These are phyloP conservation scores for Vigna unguiculata DNA, from an alignment of 306 rosid genomes.

Conservation along the genomic window DNA sequence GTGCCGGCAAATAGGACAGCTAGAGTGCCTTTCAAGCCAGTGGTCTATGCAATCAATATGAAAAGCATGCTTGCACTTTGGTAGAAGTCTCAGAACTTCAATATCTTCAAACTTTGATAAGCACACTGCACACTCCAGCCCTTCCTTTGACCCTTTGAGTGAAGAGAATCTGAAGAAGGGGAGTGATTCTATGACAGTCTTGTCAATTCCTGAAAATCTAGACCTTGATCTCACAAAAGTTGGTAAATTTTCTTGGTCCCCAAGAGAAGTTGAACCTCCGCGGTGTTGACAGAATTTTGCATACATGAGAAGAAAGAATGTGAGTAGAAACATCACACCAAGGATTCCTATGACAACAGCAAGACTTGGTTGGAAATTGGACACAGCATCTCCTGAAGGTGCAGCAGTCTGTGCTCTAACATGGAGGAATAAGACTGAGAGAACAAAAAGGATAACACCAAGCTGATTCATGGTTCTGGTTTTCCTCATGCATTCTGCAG, in stretches of 20 bases:
- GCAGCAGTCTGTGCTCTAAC: slow-evolving; percentile 57
- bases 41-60: slow-evolving; percentile 86
- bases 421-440: slow-evolving; percentile 46
- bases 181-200: slow-evolving; percentile 84
- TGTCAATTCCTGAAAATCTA: slow-evolving; percentile 82
- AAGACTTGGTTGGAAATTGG: slow-evolving; percentile 71
- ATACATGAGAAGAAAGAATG: slow-evolving; percentile 69
- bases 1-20: slow-evolving; percentile 91
- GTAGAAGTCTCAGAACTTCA: slow-evolving; percentile 78
- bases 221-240: slow-evolving; percentile 61
- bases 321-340: slow-evolving; percentile 59
- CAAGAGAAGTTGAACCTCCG: slow-evolving; percentile 22
- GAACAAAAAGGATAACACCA: slow-evolving; percentile 42
- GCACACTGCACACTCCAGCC: slow-evolving; percentile 90
- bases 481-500: slow-evolving; percentile 48
- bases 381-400: slow-evolving; percentile 35
- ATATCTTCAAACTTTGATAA: slow-evolving; percentile 84
- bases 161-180: slow-evolving; percentile 94
- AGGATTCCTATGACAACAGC: slow-evolving; percentile 73
- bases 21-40: slow-evolving; percentile 94
- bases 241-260: slow-evolving; percentile 43
- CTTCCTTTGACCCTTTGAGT: slow-evolving; percentile 83
- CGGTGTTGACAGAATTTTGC: slow-evolving; percentile 65
- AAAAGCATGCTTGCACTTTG: slow-evolving; percentile 93
- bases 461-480: slow-evolving; percentile 50